Evolutionary conservation across 2,329 filamentous ascomycete species (phyloP).

Genomic region (Claviceps pusilla): DNA sequence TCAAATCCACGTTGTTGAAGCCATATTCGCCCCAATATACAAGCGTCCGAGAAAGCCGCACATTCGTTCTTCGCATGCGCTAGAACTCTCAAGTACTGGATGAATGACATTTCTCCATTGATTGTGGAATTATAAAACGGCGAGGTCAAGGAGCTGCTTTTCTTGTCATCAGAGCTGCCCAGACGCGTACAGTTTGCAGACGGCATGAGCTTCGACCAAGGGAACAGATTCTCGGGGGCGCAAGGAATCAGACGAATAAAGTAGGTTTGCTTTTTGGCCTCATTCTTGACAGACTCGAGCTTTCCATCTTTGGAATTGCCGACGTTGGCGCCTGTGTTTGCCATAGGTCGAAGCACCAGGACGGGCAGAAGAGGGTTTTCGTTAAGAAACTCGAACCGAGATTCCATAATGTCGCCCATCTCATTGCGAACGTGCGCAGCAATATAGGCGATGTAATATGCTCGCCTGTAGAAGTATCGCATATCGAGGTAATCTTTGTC

Average conservation of each 20-base stretch:
- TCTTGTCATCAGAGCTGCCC: constrained; percentile 28
- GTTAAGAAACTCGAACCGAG: constrained; percentile 51
- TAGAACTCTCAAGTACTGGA: constrained; percentile 61
- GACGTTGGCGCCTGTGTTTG: constrained; percentile 8
- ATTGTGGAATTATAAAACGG: constrained; percentile 83
- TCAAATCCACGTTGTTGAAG: constrained; percentile 73
- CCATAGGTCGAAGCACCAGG: constrained; percentile 28
- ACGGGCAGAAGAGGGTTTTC: constrained; percentile 67
- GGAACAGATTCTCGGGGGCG: constrained; percentile 53
- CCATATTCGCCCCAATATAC: constrained; percentile 76
- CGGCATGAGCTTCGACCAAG: constrained; percentile 54
- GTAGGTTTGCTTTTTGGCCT: constrained; percentile 22
- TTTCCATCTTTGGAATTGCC: constrained; percentile 6
- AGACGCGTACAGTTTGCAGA: constrained; percentile 54
- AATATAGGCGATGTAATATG: constrained; percentile 78
- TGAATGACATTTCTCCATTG: constrained; percentile 59
- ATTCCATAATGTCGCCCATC: constrained; percentile 35
- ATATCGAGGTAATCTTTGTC: constrained; percentile 90
- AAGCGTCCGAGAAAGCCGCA: constrained; percentile 64
- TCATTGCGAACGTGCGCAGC: constrained; percentile 52
- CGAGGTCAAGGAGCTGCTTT: constrained; percentile 36
- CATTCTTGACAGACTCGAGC: constrained; percentile 12
- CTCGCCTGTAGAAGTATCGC: constrained; percentile 86
- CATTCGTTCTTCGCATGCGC: constrained; percentile 55
- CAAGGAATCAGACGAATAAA: constrained; percentile 66